Percentiles rank a stretch among this genome's conserved stretches.
Conservation (phyloP, 495 filamentous ascomycete species). For the Aspergillus carlsbadensis region DNA sequence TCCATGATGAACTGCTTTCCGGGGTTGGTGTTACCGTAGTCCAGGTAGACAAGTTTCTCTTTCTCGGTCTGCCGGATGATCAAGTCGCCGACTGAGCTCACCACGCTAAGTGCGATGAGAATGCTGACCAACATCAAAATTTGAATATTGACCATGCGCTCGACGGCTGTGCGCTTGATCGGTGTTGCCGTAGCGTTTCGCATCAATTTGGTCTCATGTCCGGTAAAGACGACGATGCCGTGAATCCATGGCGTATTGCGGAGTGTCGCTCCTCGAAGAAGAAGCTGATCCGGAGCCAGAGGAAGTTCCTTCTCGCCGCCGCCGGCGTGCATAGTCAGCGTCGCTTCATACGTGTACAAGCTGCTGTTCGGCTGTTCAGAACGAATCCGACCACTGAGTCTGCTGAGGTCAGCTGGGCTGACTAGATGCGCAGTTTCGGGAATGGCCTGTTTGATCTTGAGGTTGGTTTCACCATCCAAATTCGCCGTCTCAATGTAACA, state of each 20-base stretch:
- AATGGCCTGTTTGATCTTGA: constrained; percentile 98
- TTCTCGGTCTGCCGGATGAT: constrained; percentile 64
- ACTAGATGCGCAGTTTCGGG: constrained; percentile 90
- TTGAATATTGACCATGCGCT: constrained; percentile 87
- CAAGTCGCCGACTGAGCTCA: constrained; percentile 90
- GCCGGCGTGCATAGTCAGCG: constrained; percentile 86
- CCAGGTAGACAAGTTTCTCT: constrained; percentile 66
- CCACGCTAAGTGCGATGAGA: constrained; percentile 76
- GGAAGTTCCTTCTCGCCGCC: constrained; percentile 95
- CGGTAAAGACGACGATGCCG: constrained; percentile 95
- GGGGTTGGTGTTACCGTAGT: constrained; percentile 56
- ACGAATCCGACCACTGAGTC: constrained; percentile 79
- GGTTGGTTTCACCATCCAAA: constrained; percentile 95
- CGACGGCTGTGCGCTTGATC: constrained; percentile 95
- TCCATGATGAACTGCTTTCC: constrained; percentile 88
- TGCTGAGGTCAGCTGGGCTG: constrained; percentile 80
- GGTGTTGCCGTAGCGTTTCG: constrained; percentile 96
- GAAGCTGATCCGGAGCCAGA: constrained; percentile 75
- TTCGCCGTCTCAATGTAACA: constrained; percentile 99
- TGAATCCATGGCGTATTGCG: constrained; percentile 98
- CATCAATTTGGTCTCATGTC: constrained; percentile 99
- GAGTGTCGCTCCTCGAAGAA: constrained; percentile 90
- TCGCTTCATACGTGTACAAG: constrained; percentile 97
- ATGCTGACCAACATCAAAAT: constrained; percentile 88
- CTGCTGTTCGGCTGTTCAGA: constrained; percentile 99